Percentiles rank a stretch among this genome's conserved stretches.
Conservation (phyloP, 2,329 filamentous ascomycete genomes). For the Diplodia scrobiculata region DNA sequence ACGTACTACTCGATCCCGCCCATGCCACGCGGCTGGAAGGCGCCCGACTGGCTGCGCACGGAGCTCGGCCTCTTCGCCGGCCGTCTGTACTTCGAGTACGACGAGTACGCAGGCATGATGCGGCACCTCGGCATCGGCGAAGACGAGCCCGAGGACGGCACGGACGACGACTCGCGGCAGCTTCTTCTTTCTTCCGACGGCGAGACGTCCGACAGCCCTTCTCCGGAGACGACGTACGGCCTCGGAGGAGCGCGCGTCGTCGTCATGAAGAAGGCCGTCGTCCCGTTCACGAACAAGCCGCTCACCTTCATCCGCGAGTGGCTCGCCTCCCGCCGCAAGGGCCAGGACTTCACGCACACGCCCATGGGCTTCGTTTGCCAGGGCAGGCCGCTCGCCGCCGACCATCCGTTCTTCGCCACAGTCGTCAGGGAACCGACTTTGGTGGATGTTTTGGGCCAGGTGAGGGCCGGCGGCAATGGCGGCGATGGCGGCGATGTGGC, state of each 20-base stretch:
- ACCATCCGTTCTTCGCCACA: slow-evolving; percentile 58
- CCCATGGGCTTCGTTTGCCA: slow-evolving; percentile 62
- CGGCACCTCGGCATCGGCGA: slow-evolving; percentile 36
- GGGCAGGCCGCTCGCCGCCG: slow-evolving; percentile 52
- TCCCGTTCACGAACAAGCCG: slow-evolving; percentile 36
- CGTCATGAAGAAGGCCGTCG: slow-evolving; percentile 18
- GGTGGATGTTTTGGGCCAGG: neutral
- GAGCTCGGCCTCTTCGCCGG: slow-evolving; percentile 65
- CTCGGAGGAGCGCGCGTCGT: neutral
- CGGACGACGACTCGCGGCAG: neutral
- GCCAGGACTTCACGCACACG: slow-evolving; percentile 61
- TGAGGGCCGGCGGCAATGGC: neutral
- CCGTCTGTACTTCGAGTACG: slow-evolving; percentile 60
- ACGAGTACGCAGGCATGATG: slow-evolving; percentile 45
- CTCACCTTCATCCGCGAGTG: slow-evolving; percentile 56
- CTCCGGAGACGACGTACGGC: no score
- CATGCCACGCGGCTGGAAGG: slow-evolving; percentile 45
- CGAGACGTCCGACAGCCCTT: neutral
- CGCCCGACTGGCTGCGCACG: slow-evolving; percentile 58
- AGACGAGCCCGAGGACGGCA: neutral
- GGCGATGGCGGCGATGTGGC: neutral
- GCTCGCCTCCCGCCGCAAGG: slow-evolving; percentile 57
- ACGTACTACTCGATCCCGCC: slow-evolving; percentile 57
- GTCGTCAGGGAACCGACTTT: neutral
- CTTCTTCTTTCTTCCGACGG: no score